Evolutionary conservation across 805 yeast genomes (phyloP), one percentile per base, ranked within the genome.

Genomic region (Blastobotrys chiropterorum): DNA sequence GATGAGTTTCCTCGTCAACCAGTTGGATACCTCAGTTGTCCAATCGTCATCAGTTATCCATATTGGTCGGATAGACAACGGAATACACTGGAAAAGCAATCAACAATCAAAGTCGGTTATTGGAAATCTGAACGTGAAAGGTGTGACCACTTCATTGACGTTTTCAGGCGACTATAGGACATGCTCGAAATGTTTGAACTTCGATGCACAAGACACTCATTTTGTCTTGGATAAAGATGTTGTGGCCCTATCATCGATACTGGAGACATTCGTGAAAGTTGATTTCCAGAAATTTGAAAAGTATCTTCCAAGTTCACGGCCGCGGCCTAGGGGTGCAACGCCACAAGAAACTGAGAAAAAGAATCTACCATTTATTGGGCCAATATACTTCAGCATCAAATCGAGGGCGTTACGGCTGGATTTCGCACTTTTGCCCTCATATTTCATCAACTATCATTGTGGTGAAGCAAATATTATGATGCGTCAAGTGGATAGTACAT

Each of bases 401-500:
- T 16, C 22, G 4, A 11, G 40, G 5, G 22, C 44, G 13, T 21
- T 41, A 5, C 14, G 19, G 6, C 14, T 38, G 17, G 41, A 44
- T 31, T 6, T 44, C 8, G 17, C n/a, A 11, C 16, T 49, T 8
- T 34, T 49, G 41, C 52, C 52, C 13, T 49, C 52, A 8, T 34
- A 42, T 19, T 16, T n/a, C 7, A 13, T 49, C 31, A 19, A 14
- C 4, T 43, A 49, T 44, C 47, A 43, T 42, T 11, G 16, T 17
- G 44, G 44, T 17, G 16, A 7, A 21, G 44, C 26, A 5, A 6
- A 5, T n/a, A 11, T 40, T 13, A n/a, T 30, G 8, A 16, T 47
- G 20, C 42, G 50, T 6, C 50, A 47, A 20, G 50, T 47, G 15
- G 50, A 47, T 21, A 8, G 21, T n/a, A 14, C 31, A 13, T 47